Evolutionary conservation across 2,329 filamentous ascomycete species (phyloP).

Genomic region (Furcasterigmium furcatum): DNA sequence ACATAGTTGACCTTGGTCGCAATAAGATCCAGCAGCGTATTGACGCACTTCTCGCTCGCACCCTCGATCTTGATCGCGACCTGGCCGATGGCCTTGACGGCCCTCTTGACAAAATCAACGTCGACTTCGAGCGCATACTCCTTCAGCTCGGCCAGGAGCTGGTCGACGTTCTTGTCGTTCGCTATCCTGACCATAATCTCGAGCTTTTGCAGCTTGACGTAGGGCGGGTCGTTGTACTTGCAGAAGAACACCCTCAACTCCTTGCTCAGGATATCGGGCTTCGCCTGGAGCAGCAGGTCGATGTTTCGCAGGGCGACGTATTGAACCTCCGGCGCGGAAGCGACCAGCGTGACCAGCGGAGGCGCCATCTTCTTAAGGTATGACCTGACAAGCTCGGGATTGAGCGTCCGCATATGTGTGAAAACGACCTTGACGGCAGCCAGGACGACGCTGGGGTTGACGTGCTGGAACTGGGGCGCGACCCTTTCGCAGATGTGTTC

Average conservation of each 20-base stretch:
- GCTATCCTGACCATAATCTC: constrained; percentile 99
- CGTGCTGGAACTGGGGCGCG: constrained; percentile 95
- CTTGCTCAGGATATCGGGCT: constrained; percentile 94
- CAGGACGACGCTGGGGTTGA: constrained; percentile 93
- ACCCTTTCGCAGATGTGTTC: constrained; percentile 98
- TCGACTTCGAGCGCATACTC: constrained; percentile 98
- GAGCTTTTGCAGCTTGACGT: constrained; percentile 95
- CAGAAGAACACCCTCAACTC: constrained; percentile 98
- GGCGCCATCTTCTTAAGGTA: constrained; percentile 99
- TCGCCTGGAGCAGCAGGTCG: constrained; percentile 90
- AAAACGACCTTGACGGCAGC: constrained; percentile 99
- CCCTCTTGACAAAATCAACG: constrained; percentile 95
- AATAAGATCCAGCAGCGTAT: constrained; percentile 88
- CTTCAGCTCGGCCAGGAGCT: constrained; percentile 88
- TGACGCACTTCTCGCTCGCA: constrained; percentile 93
- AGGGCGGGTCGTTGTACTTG: constrained; percentile 98
- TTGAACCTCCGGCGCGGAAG: constrained; percentile 93
- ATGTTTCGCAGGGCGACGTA: constrained; percentile 97
- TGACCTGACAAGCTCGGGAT: constrained; percentile 71
- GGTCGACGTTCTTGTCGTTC: constrained; percentile 94
- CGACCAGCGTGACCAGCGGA: constrained; percentile 88
- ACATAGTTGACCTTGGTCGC: constrained; percentile 99
- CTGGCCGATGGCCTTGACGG: constrained; percentile 94
- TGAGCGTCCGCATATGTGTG: constrained; percentile 86
- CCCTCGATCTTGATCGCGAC: constrained; percentile 98